phyloP scores from a whole-genome alignment of 192 early-diverging fungal species.

The Umbelopsis sp. region DNA sequence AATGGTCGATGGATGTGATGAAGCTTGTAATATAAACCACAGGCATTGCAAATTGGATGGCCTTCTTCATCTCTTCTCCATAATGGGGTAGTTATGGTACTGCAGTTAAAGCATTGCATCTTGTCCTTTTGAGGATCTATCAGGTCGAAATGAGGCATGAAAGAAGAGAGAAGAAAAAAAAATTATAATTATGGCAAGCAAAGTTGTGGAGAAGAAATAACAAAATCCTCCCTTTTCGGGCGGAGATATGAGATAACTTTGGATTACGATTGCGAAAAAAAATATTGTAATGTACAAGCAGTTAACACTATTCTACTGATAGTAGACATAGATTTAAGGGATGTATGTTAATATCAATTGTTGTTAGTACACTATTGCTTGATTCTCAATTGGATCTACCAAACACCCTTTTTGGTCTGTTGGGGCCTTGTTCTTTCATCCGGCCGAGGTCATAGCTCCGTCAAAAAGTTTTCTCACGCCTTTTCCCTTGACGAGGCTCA shows the following conservation, averaged over 20 bases:
- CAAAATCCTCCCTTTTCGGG: neutral
- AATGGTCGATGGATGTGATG: constrained; percentile 77
- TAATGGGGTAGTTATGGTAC: constrained; percentile 65
- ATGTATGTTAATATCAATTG: too few relatives aligned
- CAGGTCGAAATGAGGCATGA: constrained; percentile 12
- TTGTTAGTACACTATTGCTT: neutral
- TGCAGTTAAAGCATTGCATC: constrained; percentile 69
- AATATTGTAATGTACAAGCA: too few relatives aligned
- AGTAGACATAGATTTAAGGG: too few relatives aligned
- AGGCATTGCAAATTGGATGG: constrained; percentile 86
- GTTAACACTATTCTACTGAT: too few relatives aligned
- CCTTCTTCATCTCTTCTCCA: constrained; percentile 75
- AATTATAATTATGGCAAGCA: neutral
- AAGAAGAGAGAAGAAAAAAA: constrained; percentile 7
- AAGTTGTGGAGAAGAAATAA: constrained; percentile 20
- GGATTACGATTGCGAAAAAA: constrained; percentile 3
- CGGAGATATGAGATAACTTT: constrained; percentile 22
- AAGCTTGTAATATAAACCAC: constrained; percentile 88
- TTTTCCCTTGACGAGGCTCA: neutral
- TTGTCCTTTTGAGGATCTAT: neutral
- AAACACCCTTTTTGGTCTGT: neutral
- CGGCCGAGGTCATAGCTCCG: constrained; percentile 4
- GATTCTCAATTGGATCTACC: neutral
- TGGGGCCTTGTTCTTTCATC: constrained; percentile 1
- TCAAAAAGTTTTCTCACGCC: constrained; percentile 21